These are phyloP conservation scores for Trichophaea hybrida DNA, from an alignment of 2,329 filamentous ascomycete species.

Conservation along the genomic window DNA sequence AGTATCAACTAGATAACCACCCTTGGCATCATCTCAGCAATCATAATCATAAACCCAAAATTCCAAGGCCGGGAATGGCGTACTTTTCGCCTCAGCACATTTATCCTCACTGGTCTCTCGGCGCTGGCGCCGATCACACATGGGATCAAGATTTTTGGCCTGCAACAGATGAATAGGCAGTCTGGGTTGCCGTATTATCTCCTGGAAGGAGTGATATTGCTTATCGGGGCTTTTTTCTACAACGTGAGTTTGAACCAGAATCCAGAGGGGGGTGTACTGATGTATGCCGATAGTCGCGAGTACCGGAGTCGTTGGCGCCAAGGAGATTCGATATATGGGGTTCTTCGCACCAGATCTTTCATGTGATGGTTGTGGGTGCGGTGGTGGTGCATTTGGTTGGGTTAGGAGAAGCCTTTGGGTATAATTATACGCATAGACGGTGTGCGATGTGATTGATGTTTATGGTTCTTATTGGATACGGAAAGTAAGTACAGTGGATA, in stretches of 20 bases:
- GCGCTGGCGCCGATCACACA: slow-evolving; percentile 33
- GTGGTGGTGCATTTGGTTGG: slow-evolving; percentile 33
- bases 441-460: no score
- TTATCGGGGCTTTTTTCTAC: slow-evolving; percentile 32
- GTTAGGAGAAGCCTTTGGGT: slow-evolving; percentile 28
- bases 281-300: slow-evolving; percentile 29
- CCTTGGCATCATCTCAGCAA: not conserved
- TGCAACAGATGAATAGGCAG: slow-evolving; percentile 32
- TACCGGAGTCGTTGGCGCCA: slow-evolving; percentile 35
- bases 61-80: not conserved
- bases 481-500: no score
- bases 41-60: not conserved
- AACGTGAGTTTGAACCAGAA: no score
- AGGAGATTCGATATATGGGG: slow-evolving; percentile 36
- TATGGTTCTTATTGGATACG: no score
- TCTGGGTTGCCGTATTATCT: slow-evolving; percentile 34
- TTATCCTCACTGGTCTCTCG: slow-evolving; percentile 29
- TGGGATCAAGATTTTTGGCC: slow-evolving; percentile 27
- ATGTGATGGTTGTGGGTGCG: slow-evolving; percentile 35
- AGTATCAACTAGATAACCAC: no score
- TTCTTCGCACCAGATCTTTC: slow-evolving; percentile 37
- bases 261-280: not conserved
- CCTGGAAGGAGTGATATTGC: slow-evolving; percentile 32
- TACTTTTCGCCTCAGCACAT: not conserved
- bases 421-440: not conserved